These are phyloP conservation scores for Begonia fuchsioides DNA, from an alignment of 306 rosid genomes.

Conservation along the genomic window DNA sequence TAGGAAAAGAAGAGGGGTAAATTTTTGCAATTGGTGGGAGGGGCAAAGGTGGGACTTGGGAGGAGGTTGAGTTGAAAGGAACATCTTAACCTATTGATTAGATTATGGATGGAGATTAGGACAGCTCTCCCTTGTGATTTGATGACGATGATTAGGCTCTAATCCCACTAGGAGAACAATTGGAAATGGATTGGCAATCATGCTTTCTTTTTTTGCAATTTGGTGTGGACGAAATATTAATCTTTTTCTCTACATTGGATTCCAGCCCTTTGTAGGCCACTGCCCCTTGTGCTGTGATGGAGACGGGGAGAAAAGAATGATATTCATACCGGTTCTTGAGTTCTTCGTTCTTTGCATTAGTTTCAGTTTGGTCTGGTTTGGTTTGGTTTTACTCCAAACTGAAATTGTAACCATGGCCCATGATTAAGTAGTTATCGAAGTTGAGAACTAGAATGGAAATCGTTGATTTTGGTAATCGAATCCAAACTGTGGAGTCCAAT, in stretches of 20 bases:
- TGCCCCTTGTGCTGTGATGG: constrained; percentile 14
- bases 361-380: too few species aligned
- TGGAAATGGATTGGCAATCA: neutral
- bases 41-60: constrained; percentile 6
- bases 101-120: constrained; percentile 15
- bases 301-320: constrained; percentile 11
- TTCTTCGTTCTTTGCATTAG: too few species aligned
- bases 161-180: too few species aligned
- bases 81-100: constrained; percentile 18
- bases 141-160: too few species aligned
- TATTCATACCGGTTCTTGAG: constrained; percentile 27
- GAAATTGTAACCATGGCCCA: too few species aligned
- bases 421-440: too few species aligned
- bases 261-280: constrained; percentile 14
- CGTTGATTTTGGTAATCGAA: too few species aligned
- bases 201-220: constrained; percentile 1
- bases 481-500: too few species aligned
- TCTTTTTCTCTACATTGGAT: constrained; percentile 26
- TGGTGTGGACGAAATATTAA: neutral
- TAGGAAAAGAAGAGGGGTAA: neutral
- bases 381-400: too few species aligned
- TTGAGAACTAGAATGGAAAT: too few species aligned
- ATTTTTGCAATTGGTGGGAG: neutral
- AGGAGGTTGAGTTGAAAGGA: constrained; percentile 23
- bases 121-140: neutral